Percentiles rank a stretch among this genome's conserved stretches.
Evolutionary conservation across 2,329 filamentous ascomycete genomes (phyloP).

Genomic region (Colletotrichum sublineola): DNA sequence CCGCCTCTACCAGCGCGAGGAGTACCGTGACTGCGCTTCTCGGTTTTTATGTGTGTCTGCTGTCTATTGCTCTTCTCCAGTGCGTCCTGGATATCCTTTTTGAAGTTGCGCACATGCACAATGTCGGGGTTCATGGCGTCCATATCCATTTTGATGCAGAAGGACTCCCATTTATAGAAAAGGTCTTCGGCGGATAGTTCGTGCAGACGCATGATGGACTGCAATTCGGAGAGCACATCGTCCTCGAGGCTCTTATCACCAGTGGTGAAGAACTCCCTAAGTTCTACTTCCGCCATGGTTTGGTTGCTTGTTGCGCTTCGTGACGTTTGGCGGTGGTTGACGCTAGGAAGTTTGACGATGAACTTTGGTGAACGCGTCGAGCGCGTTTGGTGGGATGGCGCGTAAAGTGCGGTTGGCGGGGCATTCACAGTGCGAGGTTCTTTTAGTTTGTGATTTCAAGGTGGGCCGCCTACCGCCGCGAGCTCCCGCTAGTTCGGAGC

Average conservation of each 20-base stretch:
- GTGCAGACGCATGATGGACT: constrained; percentile 88
- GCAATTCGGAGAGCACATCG: constrained; percentile 84
- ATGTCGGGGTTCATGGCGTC: constrained; percentile 81
- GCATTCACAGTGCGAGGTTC: constrained; percentile 16
- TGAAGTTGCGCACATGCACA: constrained; percentile 80
- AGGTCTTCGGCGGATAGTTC: constrained; percentile 86
- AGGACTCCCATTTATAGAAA: constrained; percentile 99
- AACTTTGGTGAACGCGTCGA: constrained; percentile 24
- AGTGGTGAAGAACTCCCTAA: constrained; percentile 67
- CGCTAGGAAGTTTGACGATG: constrained; percentile 15
- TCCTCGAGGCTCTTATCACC: constrained; percentile 73
- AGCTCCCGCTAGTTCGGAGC: not conserved
- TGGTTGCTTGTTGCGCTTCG: constrained; percentile 13
- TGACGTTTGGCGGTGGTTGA: constrained; percentile 6
- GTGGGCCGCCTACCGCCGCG: not conserved
- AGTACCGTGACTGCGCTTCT: constrained; percentile 73
- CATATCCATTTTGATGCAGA: constrained; percentile 92
- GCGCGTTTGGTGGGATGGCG: constrained; percentile 23
- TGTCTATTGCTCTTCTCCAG: constrained; percentile 80
- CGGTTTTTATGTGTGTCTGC: constrained; percentile 71
- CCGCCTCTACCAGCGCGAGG: constrained; percentile 71
- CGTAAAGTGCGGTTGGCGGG: constrained; percentile 36
- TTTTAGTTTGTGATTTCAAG: not conserved
- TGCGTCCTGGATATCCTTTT: constrained; percentile 86
- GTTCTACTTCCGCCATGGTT: constrained; percentile 49